Evolutionary conservation across 352 stramenopile genomes (phyloP), one percentile per base, ranked within the genome.

Genomic region (Phytophthora macrochlamydospora): DNA sequence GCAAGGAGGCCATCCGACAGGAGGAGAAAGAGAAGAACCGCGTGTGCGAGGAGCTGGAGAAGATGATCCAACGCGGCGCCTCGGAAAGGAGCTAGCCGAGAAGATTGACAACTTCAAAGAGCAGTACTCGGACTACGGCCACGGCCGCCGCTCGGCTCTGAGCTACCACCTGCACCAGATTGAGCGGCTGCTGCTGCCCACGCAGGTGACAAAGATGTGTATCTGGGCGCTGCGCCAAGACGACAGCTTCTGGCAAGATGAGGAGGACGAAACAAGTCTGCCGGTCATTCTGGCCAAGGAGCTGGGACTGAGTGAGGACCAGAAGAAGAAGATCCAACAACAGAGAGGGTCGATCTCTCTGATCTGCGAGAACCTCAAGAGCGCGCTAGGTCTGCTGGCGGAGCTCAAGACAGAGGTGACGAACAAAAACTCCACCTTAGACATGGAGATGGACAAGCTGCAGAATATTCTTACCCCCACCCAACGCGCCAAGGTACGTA

Each of bases 81-180:
- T 89, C 71, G 7, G 94, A 97, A 89, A 87, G 37, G 89, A 94
- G 57, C 85, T 98, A 6, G 94, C 94, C 51, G 88, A 96, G 60
- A 98, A 97, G 74, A 97, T 98, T 48, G 91, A 98, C 78, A 98
- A 97, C 68, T 98, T 97, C 70, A 97, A 97, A 37, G 94, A 98
- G 72, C 85, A 94, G 73, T 95, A 94, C 75, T 92, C 82, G 65
- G 85, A 94, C 76, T 98, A 98, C 75, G 94, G 94, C 28, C 85
- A 93, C 62, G 91, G 92, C 45, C 89, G 94, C 33, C 83, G 91
- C 44, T 96, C 90, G 40, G 89, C 90, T 56, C 69, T 95, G 51
- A 84, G 79, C 54, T 97, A 94, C 62, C 95, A 98, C 61, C 81
- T 98, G 73, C 93, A 98, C 71, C 94, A 98, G 73, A 96, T 98